phyloP scores from a whole-genome alignment of 2,329 filamentous ascomycete species.

The Ophiostoma piceae region DNA sequence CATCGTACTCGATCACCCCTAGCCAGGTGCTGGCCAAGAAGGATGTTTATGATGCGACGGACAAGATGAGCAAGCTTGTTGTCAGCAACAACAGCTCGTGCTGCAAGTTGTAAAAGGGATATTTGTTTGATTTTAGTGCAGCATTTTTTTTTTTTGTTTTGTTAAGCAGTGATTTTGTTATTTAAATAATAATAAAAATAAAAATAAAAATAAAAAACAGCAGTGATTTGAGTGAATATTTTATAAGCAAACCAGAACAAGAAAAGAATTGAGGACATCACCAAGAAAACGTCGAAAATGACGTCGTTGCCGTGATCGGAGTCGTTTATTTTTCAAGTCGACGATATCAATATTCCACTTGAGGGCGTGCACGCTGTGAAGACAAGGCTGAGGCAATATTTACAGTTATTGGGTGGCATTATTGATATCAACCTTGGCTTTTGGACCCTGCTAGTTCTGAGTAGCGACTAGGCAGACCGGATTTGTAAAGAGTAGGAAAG shows the following conservation, averaged over 20 bases:
- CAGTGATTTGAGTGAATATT: background rate
- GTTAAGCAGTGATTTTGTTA: background rate
- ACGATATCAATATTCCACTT: background rate
- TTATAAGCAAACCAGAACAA: background rate
- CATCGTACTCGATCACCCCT: constrained; percentile 67
- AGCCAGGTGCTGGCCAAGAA: constrained; percentile 55
- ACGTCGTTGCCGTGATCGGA: background rate
- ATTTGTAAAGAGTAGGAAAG: background rate
- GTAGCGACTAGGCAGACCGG: background rate
- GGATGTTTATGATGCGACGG: constrained; percentile 41
- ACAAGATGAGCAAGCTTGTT: constrained; percentile 44
- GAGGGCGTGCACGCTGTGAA: background rate
- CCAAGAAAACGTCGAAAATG: background rate
- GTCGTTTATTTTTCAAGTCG: background rate
- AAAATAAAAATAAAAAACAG: background rate
- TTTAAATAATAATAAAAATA: background rate
- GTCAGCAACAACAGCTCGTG: constrained; percentile 15
- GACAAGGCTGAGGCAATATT: constrained; percentile 3
- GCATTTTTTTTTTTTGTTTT: background rate
- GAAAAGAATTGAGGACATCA: background rate
- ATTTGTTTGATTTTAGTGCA: background rate
- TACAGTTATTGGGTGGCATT: background rate
- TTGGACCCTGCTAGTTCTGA: background rate
- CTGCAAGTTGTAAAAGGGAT: constrained; percentile 18
- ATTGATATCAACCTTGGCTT: background rate